Conservation (phyloP, 805 yeast genomes). For the Candida sanyiensis region DNA sequence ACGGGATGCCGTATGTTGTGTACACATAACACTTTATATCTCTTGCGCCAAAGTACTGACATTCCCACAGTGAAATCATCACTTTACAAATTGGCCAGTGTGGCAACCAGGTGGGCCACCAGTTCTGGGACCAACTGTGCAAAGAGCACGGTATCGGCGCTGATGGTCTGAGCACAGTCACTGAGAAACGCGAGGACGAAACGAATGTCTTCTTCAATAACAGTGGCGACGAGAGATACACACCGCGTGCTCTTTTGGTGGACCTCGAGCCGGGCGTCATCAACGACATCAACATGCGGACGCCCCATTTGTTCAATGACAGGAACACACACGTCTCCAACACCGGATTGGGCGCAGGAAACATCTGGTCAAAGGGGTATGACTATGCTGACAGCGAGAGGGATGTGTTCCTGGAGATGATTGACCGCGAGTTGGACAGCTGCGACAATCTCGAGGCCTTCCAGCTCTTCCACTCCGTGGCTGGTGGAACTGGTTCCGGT, state of each 20-base stretch:
- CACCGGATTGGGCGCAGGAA: conserved; percentile 93
- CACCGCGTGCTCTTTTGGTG: conserved; percentile 80
- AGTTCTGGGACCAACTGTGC: conserved; percentile 88
- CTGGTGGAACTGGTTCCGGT: conserved; percentile 99
- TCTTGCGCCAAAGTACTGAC: too few relatives aligned
- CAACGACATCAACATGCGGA: conserved; percentile 47
- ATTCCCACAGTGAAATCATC: conserved; percentile 46
- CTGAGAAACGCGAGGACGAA: conserved; percentile 50
- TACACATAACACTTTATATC: too few relatives aligned
- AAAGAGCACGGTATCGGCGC: conserved; percentile 72
- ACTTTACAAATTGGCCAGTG: conserved; percentile 86
- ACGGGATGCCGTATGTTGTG: conserved; percentile 10
- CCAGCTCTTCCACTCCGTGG: conserved; percentile 88
- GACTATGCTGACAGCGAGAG: conserved; percentile 60
- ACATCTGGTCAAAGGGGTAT: conserved; percentile 93
- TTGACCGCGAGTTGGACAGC: conserved; percentile 85
- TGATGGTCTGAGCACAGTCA: conserved; percentile 28
- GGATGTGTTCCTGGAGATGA: conserved; percentile 74
- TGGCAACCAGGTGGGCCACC: conserved; percentile 92
- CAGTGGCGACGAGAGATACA: conserved; percentile 68
- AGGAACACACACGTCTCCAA: conserved; percentile 72
- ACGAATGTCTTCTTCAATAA: conserved; percentile 79
- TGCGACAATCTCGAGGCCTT: conserved; percentile 88
- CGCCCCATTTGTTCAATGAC: conserved; percentile 70
- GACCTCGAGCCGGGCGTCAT: conserved; percentile 92